These are phyloP conservation scores for Nosema muscidifuracis DNA, from an alignment of 371 early-diverging fungal genomes.

Conservation along the genomic window DNA sequence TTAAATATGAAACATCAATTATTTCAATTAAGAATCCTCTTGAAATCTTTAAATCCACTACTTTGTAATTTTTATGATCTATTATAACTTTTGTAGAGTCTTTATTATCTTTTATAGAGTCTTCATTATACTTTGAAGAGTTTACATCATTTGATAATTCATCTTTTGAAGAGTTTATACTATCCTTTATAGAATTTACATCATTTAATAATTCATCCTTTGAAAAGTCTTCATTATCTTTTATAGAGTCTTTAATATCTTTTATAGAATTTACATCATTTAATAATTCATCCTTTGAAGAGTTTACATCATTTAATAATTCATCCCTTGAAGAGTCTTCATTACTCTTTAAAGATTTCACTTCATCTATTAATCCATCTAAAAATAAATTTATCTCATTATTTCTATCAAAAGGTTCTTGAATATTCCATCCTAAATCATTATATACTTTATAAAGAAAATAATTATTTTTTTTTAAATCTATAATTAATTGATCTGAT, in stretches of 20 bases:
- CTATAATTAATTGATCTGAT: neutral
- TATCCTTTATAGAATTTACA: too few relatives aligned
- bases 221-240: neutral
- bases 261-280: too few relatives aligned
- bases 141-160: too few relatives aligned
- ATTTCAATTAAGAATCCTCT: neutral
- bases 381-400: neutral
- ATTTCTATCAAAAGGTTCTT: conserved; percentile 6
- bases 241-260: neutral
- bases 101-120: neutral
- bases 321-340: too few relatives aligned
- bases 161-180: too few relatives aligned
- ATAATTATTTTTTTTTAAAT: conserved; percentile 8
- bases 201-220: too few relatives aligned
- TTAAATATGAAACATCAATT: neutral
- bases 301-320: too few relatives aligned
- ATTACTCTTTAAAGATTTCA: neutral
- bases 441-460: conserved; percentile 23
- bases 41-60: neutral
- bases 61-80: neutral
- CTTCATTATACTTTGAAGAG: too few relatives aligned
- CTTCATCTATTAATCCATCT: neutral
- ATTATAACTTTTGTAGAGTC: too few relatives aligned
- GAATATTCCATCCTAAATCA: conserved; percentile 2
- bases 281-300: too few relatives aligned